Base-by-base conservation (phyloP, 73 alveolate species). In the Uronychia setigera region DNA sequence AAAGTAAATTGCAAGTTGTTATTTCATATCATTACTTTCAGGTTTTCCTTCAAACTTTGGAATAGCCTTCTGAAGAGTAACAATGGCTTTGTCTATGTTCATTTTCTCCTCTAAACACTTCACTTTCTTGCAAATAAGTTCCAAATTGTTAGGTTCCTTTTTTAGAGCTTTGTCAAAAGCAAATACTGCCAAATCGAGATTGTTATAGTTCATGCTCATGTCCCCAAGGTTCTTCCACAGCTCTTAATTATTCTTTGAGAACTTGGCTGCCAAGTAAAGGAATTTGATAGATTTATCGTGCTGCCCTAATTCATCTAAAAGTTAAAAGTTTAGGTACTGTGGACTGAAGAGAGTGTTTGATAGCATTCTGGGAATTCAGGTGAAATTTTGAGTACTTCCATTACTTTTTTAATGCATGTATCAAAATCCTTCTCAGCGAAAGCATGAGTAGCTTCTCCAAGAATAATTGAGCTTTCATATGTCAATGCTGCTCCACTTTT, bases 191-290 rank as follows among this genome's bases (percentile, higher is more conserved):
- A 46, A 46, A 46, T 46, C 67, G 19, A 46, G 5, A 19, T 46
- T 46, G n/a, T 46, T 5, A 19, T 11, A 46, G n/a, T 46, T 5
- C n/a, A 46, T 5, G 19, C 67, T 46, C 67, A 11, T 46, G n/a
- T 46, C 67, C 19, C 67, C 67, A 19, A 5, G 19, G 67, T 5
- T 19, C 67, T 46, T 46, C 67, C 67, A 46, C 67, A 46, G 67
- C 67, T 46, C 67, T 19, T 46, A 19, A 19, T 46, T 46, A 46
- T 5, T 46, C 67, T 46, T 46, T 46, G 67, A 46, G 67, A 46
- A 46, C 67, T 46, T 46, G 67, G 67, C 67, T 19, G 67, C 67
- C 67, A 46, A 46, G 67, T 46, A 46, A 19, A 46, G 67, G 67
- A 46, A 46, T 19, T 46, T 46, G n/a, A 46, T 5, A 19, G 67